Conservation (phyloP, 257 asterid genomes). For the Solanum dulcamara region DNA sequence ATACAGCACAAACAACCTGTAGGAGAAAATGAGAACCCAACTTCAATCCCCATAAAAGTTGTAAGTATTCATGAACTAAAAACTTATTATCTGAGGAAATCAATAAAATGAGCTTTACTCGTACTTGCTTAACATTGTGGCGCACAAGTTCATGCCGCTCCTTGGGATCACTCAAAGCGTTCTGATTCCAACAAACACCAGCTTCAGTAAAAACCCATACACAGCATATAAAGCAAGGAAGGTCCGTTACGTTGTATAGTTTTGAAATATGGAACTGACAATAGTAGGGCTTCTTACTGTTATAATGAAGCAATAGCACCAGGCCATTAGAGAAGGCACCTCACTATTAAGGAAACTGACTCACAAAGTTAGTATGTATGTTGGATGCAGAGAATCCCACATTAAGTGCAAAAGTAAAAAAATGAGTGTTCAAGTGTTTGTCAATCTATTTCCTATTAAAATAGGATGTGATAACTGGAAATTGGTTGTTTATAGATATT, state of each 20-base stretch:
- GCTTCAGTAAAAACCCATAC: background rate
- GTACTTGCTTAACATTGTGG: constrained; percentile 5
- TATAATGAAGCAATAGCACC: background rate
- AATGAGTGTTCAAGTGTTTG: background rate
- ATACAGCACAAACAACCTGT: constrained; percentile 29
- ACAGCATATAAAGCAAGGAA: background rate
- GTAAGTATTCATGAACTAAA: background rate
- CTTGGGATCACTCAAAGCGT: constrained; percentile 52
- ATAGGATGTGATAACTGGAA: background rate
- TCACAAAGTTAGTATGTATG: background rate
- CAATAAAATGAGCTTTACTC: background rate
- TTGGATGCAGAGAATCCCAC: background rate
- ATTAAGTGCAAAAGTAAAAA: background rate
- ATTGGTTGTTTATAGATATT: background rate
- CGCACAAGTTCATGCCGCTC: constrained; percentile 75
- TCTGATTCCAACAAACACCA: constrained; percentile 21
- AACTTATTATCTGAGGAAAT: background rate
- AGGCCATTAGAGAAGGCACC: background rate
- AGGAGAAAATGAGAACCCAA: background rate
- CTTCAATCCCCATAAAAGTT: background rate
- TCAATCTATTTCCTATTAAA: background rate
- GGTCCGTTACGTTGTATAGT: background rate
- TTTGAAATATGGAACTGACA: background rate
- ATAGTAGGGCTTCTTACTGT: background rate
- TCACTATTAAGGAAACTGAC: background rate